phyloP scores from a whole-genome alignment of 371 early-diverging fungal genomes.

The Apophysomyces variabilis region DNA sequence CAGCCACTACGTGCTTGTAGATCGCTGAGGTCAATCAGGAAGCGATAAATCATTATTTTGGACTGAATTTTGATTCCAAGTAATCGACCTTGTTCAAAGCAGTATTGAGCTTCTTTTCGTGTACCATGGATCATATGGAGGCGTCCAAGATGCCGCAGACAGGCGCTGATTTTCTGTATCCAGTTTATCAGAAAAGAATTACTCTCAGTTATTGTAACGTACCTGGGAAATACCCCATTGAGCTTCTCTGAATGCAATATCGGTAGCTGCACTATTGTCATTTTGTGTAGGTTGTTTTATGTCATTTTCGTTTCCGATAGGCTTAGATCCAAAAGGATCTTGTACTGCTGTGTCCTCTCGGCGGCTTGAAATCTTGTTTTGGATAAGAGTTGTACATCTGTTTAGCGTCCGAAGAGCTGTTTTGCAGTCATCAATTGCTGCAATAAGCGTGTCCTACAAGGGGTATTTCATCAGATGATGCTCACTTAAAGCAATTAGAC shows the following conservation, averaged over 20 bases:
- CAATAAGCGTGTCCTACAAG: constrained; percentile 16
- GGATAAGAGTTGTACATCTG: constrained; percentile 6
- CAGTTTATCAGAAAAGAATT: background rate
- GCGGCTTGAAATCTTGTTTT: constrained; percentile 6
- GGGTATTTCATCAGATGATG: background rate
- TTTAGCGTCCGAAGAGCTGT: constrained; percentile 16
- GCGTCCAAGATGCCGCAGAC: constrained; percentile 54
- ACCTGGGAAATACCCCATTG: constrained; percentile 50
- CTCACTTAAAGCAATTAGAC: background rate
- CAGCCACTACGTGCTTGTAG: constrained; percentile 54
- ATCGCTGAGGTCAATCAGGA: constrained; percentile 59
- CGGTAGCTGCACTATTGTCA: background rate
- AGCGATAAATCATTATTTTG: constrained; percentile 38
- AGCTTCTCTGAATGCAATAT: constrained; percentile 36
- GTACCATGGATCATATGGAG: constrained; percentile 70
- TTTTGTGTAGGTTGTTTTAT: constrained; percentile 7
- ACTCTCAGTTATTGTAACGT: background rate
- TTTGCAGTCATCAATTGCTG: constrained; percentile 27
- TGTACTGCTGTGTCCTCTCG: constrained; percentile 1
- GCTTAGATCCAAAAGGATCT: constrained; percentile 20
- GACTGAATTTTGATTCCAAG: constrained; percentile 60
- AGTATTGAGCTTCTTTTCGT: constrained; percentile 70
- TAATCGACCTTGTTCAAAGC: constrained; percentile 58
- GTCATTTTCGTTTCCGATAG: background rate
- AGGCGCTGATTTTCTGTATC: constrained; percentile 47